Evolutionary conservation across 805 yeast species (phyloP).

Genomic region (Tetrapisispora taiwanensis): DNA sequence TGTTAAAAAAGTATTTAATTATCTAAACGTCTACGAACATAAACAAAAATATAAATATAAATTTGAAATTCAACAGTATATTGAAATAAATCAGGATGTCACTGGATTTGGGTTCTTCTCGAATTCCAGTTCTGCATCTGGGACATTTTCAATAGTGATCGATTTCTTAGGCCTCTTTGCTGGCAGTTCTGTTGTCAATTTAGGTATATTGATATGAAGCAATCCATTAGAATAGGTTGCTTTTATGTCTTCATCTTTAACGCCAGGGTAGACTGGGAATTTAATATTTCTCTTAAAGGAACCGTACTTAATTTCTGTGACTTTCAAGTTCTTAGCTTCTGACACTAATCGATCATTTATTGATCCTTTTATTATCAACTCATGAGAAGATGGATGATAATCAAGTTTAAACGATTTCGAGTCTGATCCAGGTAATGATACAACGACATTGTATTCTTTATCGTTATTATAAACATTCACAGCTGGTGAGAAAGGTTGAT

Average conservation of each 20-base stretch:
- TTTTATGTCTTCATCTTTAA: slow-evolving; percentile 42
- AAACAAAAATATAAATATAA: too few relatives aligned
- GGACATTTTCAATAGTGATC: slow-evolving; percentile 39
- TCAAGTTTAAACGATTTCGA: slow-evolving; percentile 45
- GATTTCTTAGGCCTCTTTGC: slow-evolving; percentile 35
- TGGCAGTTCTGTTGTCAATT: slow-evolving; percentile 27
- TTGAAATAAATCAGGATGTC: background rate
- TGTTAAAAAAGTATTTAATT: too few relatives aligned
- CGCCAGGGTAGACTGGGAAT: slow-evolving; percentile 43
- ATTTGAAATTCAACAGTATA: too few relatives aligned
- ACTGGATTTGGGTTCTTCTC: slow-evolving; percentile 41
- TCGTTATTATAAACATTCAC: slow-evolving; percentile 47
- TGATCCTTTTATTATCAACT: slow-evolving; percentile 43
- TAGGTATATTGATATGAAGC: slow-evolving; percentile 43
- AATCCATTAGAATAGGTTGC: slow-evolving; percentile 48
- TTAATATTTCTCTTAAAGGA: slow-evolving; percentile 47
- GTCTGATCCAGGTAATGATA: slow-evolving; percentile 52
- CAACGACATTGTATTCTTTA: slow-evolving; percentile 36
- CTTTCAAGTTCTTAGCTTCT: slow-evolving; percentile 33
- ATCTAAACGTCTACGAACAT: too few relatives aligned
- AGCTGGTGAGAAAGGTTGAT: slow-evolving; percentile 47
- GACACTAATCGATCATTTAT: slow-evolving; percentile 32
- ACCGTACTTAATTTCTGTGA: slow-evolving; percentile 48
- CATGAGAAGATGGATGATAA: slow-evolving; percentile 48
- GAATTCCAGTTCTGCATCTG: slow-evolving; percentile 38